phyloP scores from a whole-genome alignment of 768 basidiomycete genomes.

The Mycena rosella region DNA sequence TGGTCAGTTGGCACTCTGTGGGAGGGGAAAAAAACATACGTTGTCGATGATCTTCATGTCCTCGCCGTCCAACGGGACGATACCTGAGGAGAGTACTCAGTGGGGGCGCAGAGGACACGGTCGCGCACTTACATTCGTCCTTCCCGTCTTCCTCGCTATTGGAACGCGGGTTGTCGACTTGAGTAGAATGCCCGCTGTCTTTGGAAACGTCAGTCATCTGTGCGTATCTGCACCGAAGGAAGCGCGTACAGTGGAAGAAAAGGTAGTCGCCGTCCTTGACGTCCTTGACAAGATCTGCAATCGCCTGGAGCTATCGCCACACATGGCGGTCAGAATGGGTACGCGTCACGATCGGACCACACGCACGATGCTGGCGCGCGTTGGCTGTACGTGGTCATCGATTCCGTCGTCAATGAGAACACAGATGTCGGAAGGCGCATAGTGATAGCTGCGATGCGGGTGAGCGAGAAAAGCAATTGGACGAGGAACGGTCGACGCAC shows the following conservation, averaged over 20 bases:
- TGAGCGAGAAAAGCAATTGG: neutral
- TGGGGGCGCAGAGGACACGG: neutral
- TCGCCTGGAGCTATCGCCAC: slow-evolving; percentile 8
- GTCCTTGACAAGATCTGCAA: slow-evolving; percentile 11
- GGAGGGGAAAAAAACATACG: neutral
- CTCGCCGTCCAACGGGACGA: slow-evolving; percentile 19
- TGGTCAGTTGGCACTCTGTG: neutral
- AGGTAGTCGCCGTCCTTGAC: slow-evolving; percentile 11
- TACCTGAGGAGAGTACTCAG: neutral
- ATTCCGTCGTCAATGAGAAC: slow-evolving; percentile 17
- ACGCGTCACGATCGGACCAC: neutral
- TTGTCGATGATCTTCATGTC: slow-evolving; percentile 7
- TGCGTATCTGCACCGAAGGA: neutral
- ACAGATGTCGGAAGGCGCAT: slow-evolving; percentile 1
- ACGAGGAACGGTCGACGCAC: neutral
- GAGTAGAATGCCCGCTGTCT: slow-evolving; percentile 28
- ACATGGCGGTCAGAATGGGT: neutral
- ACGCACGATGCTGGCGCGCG: slow-evolving; percentile 19
- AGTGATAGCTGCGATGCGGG: neutral
- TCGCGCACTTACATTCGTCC: slow-evolving; percentile 21
- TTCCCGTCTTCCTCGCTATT: slow-evolving; percentile 28
- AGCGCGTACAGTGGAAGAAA: slow-evolving; percentile 40
- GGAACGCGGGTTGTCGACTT: slow-evolving; percentile 1
- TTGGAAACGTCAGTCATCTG: neutral
- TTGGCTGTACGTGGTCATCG: slow-evolving; percentile 14